Conservation (phyloP, 1,284 basidiomycete species). For the Pyrrhoderma noxium region DNA sequence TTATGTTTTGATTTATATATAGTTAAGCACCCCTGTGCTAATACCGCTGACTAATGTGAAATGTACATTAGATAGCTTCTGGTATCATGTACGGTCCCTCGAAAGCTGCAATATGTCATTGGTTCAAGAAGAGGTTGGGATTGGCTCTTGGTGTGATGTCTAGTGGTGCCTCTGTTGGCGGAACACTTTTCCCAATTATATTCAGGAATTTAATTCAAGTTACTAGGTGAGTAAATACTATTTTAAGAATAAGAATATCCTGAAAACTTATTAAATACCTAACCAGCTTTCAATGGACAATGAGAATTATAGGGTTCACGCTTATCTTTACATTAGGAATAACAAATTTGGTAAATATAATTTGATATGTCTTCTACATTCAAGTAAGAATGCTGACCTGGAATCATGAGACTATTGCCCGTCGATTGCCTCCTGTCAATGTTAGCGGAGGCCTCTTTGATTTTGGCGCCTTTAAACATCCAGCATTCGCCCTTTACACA, state of each 20-base stretch:
- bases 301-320: constrained; percentile 25
- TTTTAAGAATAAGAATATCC: too few relatives aligned
- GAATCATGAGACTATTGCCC: constrained; percentile 19
- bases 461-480: constrained; percentile 22
- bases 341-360: constrained; percentile 21
- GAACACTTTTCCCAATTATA: constrained; percentile 37
- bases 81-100: constrained; percentile 45
- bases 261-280: background rate
- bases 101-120: constrained; percentile 40
- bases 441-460: constrained; percentile 25
- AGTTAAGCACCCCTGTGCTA: too few relatives aligned
- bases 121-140: constrained; percentile 39
- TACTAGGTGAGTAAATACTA: constrained; percentile 32
- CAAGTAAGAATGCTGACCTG: background rate
- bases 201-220: constrained; percentile 35
- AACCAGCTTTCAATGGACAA: constrained; percentile 25
- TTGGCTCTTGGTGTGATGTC: constrained; percentile 37
- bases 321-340: constrained; percentile 20
- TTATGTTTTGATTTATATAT: constrained; percentile 22
- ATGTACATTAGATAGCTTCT: constrained; percentile 34
- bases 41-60: too few relatives aligned
- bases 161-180: constrained; percentile 38
- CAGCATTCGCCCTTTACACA: constrained; percentile 23
- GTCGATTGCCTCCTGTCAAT: constrained; percentile 24
- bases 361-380: too few relatives aligned